Evolutionary conservation across 1,139 yeast genomes (phyloP), one percentile per base, ranked within the genome.

Genomic region (Sugiyamaella novakii): DNA sequence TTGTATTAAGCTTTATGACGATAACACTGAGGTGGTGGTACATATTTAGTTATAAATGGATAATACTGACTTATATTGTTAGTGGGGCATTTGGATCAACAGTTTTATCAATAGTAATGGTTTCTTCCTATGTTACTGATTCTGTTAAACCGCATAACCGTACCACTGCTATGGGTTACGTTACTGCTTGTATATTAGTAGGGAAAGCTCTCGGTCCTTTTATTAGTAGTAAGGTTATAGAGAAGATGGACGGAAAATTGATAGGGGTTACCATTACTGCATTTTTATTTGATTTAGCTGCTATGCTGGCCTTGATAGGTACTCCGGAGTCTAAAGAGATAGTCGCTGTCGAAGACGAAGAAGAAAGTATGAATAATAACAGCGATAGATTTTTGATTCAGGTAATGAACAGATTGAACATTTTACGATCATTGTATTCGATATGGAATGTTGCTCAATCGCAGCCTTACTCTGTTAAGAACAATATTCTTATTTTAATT

Each of bases 151-250:
- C 59, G 1, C 40, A 35, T 11, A 47, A 49, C 18, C 51, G 59
- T 8, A 47, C 59, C 12, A 49, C 46, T 22, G 59, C 59, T 1
- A 54, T 56, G 59, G 49, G 59, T 17, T 54, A 50, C 30, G 46
- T 55, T 28, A 51, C 50, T 29, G 59, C 59, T 2, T 54, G 57
- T 42, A 44, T 35, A 5, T 41, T 56, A 17, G 38, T 55, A 7
- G 59, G 59, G 12, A 56, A 56, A 39, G 55, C 59, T 2, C 41
- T 47, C 2, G 59, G 59, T 14, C 59, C 59, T 12, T 51, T 54
- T 30, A 27, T 54, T 11, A 46, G 51, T 34, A 51, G 58, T 28
- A 24, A 40, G 18, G 28, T 43, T 5, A 47, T 56, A 7, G 39
- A 39, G n/a, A 28, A 25, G n/a, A 25, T 29, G n/a, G 30, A 49